A percentile compares a stretch with the other conserved stretches of the same genome.
Conservation (phyloP, 176 grass and related monocot species). For the Triticum turgidum region DNA sequence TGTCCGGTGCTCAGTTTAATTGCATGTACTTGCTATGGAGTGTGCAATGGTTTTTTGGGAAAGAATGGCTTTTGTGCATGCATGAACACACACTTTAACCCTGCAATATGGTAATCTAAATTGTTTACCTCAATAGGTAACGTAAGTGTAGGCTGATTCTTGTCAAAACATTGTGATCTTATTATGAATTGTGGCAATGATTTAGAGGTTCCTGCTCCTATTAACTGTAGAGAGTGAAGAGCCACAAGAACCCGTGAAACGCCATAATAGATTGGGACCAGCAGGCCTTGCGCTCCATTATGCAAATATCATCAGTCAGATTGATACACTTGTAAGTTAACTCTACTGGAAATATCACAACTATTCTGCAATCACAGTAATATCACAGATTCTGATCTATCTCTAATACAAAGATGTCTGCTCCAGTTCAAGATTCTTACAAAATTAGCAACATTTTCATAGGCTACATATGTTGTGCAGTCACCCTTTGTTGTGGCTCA, state of each 20-base stretch:
- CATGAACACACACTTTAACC: conserved; percentile 7
- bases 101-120: not conserved
- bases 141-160: not conserved
- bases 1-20: not conserved
- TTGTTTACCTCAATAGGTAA: conserved; percentile 12
- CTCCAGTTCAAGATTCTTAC: conserved; percentile 13
- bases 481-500: conserved; percentile 3
- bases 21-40: not conserved
- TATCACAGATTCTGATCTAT: conserved; percentile 4
- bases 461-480: not conserved
- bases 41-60: not conserved
- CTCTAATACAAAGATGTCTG: conserved; percentile 11
- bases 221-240: conserved; percentile 61
- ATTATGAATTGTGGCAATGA: conserved; percentile 17
- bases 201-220: conserved; percentile 28
- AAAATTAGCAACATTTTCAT: conserved; percentile 3
- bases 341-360: conserved; percentile 21
- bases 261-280: conserved; percentile 73
- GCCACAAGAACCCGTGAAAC: conserved; percentile 45
- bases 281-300: conserved; percentile 96
- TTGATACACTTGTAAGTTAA: conserved; percentile 91
- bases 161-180: conserved; percentile 17
- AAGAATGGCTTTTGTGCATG: not conserved
- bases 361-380: conserved; percentile 17
- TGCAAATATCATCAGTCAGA: conserved; percentile 94